phyloP scores from a whole-genome alignment of 1,284 basidiomycete genomes.

The Sporisorium exsertum region DNA sequence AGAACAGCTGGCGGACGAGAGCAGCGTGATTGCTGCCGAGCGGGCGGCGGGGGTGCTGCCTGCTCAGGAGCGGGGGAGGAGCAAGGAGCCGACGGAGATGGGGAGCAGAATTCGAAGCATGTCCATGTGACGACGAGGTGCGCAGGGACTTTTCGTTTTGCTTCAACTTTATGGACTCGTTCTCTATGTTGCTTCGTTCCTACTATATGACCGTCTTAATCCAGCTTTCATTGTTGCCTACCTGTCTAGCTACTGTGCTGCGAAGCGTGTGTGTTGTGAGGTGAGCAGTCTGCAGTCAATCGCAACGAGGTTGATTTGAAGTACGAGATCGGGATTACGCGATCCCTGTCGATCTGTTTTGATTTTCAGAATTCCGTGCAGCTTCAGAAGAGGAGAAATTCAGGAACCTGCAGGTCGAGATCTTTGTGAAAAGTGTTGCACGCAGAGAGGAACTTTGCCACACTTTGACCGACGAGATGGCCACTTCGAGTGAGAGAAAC shows the following conservation, averaged over 20 bases:
- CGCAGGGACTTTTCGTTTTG: not conserved
- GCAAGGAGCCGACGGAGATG: conserved; percentile 39
- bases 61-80: conserved; percentile 20
- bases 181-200: not conserved
- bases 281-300: not conserved
- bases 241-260: too few relatives aligned
- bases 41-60: conserved; percentile 26
- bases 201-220: not conserved
- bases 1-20: conserved; percentile 47
- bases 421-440: not conserved
- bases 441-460: not conserved
- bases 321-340: not conserved
- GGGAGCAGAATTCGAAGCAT: conserved; percentile 61
- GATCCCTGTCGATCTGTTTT: not conserved
- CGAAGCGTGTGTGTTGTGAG: not conserved
- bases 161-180: conserved; percentile 4
- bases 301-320: not conserved
- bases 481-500: not conserved
- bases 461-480: not conserved
- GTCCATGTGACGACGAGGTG: conserved; percentile 52
- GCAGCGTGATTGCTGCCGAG: conserved; percentile 48
- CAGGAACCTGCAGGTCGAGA: not conserved
- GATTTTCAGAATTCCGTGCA: not conserved
- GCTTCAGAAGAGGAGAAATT: not conserved
- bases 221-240: not conserved